phyloP scores from a whole-genome alignment of 345 rosid genomes.

The Alliaria petiolata region DNA sequence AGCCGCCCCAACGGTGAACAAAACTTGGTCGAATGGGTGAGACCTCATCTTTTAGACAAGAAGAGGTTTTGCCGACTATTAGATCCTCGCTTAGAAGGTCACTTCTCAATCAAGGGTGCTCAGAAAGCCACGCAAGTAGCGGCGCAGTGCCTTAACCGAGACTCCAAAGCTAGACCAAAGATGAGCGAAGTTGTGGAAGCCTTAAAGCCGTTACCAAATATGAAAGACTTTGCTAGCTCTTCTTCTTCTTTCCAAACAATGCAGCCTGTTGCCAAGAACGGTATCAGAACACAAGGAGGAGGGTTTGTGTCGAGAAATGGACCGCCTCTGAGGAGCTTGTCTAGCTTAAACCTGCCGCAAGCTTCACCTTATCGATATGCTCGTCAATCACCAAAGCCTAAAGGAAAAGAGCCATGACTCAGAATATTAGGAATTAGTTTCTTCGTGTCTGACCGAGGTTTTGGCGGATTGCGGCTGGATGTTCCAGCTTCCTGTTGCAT shows the following conservation, averaged over 20 bases:
- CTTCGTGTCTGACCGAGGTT: slow-evolving; percentile 3
- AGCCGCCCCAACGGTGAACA: slow-evolving; percentile 91
- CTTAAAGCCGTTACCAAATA: slow-evolving; percentile 66
- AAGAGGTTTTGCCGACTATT: slow-evolving; percentile 65
- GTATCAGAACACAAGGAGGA: slow-evolving; percentile 50
- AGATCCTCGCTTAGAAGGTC: slow-evolving; percentile 93
- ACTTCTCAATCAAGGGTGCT: slow-evolving; percentile 85
- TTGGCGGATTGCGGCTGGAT: neutral
- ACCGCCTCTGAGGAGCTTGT: slow-evolving; percentile 63
- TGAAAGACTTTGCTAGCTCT: slow-evolving; percentile 92
- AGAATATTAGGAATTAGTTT: neutral
- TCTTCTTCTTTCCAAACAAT: slow-evolving; percentile 62
- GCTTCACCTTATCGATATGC: slow-evolving; percentile 59
- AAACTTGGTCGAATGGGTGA: slow-evolving; percentile 93
- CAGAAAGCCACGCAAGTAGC: slow-evolving; percentile 85
- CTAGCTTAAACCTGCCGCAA: slow-evolving; percentile 46
- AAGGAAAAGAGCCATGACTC: slow-evolving; percentile 42
- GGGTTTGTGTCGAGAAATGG: slow-evolving; percentile 75
- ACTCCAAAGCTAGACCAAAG: slow-evolving; percentile 83
- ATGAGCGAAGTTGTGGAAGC: slow-evolving; percentile 87
- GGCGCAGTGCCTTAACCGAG: slow-evolving; percentile 84
- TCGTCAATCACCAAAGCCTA: slow-evolving; percentile 63
- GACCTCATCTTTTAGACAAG: slow-evolving; percentile 81
- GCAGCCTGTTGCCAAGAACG: slow-evolving; percentile 50
- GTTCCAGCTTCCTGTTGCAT: slow-evolving; percentile 14